phyloP scores from a whole-genome alignment of 1,139 yeast genomes.

The Sugiyamaella castrensis region DNA sequence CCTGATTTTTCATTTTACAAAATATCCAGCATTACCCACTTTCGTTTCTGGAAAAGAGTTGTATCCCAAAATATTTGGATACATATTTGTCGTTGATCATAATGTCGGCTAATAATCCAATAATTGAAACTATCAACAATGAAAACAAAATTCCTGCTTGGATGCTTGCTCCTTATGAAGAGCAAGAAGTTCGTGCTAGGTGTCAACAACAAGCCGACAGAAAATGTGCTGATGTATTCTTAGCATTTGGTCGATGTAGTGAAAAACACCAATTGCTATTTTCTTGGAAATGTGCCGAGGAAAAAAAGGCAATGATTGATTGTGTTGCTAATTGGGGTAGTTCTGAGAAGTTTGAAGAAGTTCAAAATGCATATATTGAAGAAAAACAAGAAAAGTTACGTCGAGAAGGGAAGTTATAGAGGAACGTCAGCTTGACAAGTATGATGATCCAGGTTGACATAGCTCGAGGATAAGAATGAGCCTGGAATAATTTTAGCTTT shows the following conservation, averaged over 20 bases:
- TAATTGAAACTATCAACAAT: not conserved
- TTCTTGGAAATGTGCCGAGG: conserved; percentile 54
- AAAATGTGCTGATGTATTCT: conserved; percentile 56
- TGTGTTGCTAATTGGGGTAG: conserved; percentile 68
- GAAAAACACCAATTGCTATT: conserved; percentile 51
- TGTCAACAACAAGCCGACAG: conserved; percentile 75
- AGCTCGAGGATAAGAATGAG: too few species aligned
- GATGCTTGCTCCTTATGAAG: conserved; percentile 85
- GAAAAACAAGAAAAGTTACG: conserved; percentile 26
- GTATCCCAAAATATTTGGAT: too few species aligned
- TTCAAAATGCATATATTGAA: conserved; percentile 50
- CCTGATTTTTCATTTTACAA: too few species aligned
- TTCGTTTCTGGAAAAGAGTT: too few species aligned
- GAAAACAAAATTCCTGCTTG: conserved; percentile 53
- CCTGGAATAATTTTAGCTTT: too few species aligned
- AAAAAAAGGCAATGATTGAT: conserved; percentile 61
- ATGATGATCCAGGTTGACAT: too few species aligned
- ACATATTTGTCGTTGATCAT: too few species aligned
- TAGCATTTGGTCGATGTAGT: conserved; percentile 54
- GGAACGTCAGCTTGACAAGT: too few species aligned
- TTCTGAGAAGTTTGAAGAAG: conserved; percentile 61
- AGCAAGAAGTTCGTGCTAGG: conserved; percentile 70
- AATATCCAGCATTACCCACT: too few species aligned
- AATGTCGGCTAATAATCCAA: too few species aligned
- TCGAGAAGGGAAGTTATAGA: conserved; percentile 14